These are phyloP conservation scores for Pseudoscleropodium purum DNA, from an alignment of 225 moss, liverwort and hornwort species.

Conservation along the genomic window DNA sequence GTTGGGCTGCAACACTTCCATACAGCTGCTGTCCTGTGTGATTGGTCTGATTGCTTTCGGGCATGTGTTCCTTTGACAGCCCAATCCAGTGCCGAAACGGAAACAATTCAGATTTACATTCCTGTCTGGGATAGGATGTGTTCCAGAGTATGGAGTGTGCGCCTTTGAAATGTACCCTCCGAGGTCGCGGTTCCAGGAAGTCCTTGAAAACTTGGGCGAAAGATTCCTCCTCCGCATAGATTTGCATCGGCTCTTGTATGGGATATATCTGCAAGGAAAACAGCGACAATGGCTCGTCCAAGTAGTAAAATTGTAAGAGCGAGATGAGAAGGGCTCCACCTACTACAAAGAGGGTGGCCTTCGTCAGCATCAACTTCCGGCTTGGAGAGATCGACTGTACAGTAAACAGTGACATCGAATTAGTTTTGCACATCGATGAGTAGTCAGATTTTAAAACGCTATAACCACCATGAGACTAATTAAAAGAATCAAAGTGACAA, in stretches of 20 bases:
- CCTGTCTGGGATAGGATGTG: not conserved
- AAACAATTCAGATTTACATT: slow-evolving; percentile 6
- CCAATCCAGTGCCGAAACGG: slow-evolving; percentile 23
- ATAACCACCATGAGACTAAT: not conserved
- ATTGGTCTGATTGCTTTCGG: not conserved
- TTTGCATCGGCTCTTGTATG: slow-evolving; percentile 6
- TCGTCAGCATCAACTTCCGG: slow-evolving; percentile 30
- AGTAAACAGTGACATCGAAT: not conserved
- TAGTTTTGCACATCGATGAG: not conserved
- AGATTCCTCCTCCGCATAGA: slow-evolving; percentile 6
- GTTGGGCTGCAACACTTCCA: slow-evolving; percentile 28
- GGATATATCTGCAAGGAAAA: slow-evolving; percentile 17
- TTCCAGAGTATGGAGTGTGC: slow-evolving; percentile 2
- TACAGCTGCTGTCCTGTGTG: slow-evolving; percentile 15
- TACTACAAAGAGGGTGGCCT: slow-evolving; percentile 13
- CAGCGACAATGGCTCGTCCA: slow-evolving; percentile 17
- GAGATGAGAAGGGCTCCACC: slow-evolving; percentile 17
- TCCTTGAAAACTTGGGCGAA: slow-evolving; percentile 14
- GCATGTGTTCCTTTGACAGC: not conserved
- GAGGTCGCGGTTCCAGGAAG: slow-evolving; percentile 2
- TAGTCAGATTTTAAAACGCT: not conserved
- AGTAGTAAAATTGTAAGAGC: slow-evolving; percentile 12
- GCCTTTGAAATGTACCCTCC: slow-evolving; percentile 18
- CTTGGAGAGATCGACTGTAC: slow-evolving; percentile 11
- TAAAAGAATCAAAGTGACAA: not conserved